These are phyloP conservation scores for Solanum medicagineum DNA, from an alignment of 257 asterid genomes.

Conservation along the genomic window DNA sequence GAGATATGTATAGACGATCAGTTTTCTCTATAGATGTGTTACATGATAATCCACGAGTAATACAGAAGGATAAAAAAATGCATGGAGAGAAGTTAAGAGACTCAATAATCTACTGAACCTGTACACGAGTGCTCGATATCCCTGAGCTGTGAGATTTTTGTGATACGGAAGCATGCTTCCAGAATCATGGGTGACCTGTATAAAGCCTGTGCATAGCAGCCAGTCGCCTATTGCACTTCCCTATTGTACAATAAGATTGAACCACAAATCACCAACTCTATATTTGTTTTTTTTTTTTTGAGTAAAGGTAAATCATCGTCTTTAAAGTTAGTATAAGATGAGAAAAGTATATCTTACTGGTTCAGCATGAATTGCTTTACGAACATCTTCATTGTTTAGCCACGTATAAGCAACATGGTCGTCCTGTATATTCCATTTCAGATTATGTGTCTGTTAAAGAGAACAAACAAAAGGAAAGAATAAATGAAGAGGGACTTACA, in stretches of 20 bases:
- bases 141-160: conserved; percentile 70
- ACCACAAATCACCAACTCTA: not conserved
- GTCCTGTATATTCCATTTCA: conserved; percentile 30
- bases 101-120: conserved; percentile 17
- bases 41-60: not conserved
- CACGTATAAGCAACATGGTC: conserved; percentile 76
- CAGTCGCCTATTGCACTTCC: conserved; percentile 32
- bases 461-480: not conserved
- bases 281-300: too few relatives aligned
- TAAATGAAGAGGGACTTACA: conserved; percentile 27
- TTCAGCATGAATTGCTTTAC: conserved; percentile 84
- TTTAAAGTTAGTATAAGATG: not conserved
- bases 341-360: conserved; percentile 37
- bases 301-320: not conserved
- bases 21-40: not conserved
- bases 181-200: conserved; percentile 33
- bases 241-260: conserved; percentile 20
- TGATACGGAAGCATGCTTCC: conserved; percentile 96
- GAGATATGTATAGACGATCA: not conserved
- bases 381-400: conserved; percentile 67
- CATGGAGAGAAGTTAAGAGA: not conserved
- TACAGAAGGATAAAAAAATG: not conserved
- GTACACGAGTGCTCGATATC: conserved; percentile 77
- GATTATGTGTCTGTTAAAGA: not conserved
- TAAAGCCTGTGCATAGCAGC: conserved; percentile 63